Base-by-base conservation (phyloP, 169 alveolate genomes). In the Besnoitia besnoiti region DNA sequence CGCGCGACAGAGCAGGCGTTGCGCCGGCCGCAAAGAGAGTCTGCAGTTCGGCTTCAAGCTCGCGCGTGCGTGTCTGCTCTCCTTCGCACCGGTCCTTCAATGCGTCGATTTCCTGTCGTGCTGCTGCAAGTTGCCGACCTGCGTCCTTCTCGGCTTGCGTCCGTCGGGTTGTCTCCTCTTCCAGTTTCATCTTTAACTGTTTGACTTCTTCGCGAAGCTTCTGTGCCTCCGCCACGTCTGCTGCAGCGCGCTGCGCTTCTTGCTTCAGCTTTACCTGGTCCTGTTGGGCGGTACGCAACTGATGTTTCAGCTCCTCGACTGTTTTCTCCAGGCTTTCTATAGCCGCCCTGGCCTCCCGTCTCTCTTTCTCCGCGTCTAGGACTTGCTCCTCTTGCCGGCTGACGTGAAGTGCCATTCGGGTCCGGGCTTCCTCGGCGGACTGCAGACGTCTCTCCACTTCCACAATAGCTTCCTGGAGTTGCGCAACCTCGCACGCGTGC, bases 271-370 rank as follows among this genome's bases (percentile, higher is more conserved):
- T 16, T n/a, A 67, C 21, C 80, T 67, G 80, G 10, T 67, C 80
- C 44, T 67, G 46, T 2, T 67, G 30, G 21, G 80, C 24, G 33
- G 40, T n/a, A n/a, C n/a, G n/a, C n/a, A n/a, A n/a, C n/a, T n/a
- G n/a, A n/a, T n/a, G n/a, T n/a, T n/a, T n/a, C n/a, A n/a, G n/a
- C 27, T 35, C 42, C 49, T 75, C 85, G 85, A 7, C 85, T 75
- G 85, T 75, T 35, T 19, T 21, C 55, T n/a, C 44, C 46, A n/a
- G 67, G 24, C 67, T 51, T 51, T 14, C 67, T 14, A 51, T 14
- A 14, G 14, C 67, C 24, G n/a, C 67, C 67, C 67, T 14, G 67
- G 67, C 67, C 24, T 51, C n/a, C 67, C 24, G 67, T 16, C 67
- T 14, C 24, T 51, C 67, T 51, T 51, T 51, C 67, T 16, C 67